A percentile compares a stretch with the other conserved stretches of the same genome.
phyloP scores from a whole-genome alignment of 2,329 filamentous ascomycete genomes.

The Nemania sp. region DNA sequence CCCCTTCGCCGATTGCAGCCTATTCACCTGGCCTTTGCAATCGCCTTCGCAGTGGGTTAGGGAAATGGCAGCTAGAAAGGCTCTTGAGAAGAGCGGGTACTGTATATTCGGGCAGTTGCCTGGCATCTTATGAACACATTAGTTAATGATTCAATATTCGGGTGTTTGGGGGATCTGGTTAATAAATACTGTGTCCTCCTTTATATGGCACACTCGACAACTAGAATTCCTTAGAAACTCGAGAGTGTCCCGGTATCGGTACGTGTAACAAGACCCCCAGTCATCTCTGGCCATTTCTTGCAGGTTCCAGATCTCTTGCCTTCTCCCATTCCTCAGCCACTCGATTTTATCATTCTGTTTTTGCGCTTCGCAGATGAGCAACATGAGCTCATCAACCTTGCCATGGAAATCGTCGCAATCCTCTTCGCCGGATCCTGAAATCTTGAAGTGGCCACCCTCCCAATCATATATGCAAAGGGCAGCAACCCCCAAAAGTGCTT shows the following conservation, averaged over 20 bases:
- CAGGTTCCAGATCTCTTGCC: conserved; percentile 1
- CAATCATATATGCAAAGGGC: background rate
- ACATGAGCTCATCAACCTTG: conserved; percentile 7
- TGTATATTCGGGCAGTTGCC: too few relatives aligned
- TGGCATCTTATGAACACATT: too few relatives aligned
- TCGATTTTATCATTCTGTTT: background rate
- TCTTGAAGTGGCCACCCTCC: background rate
- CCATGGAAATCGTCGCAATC: conserved; percentile 18
- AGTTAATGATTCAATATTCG: too few relatives aligned
- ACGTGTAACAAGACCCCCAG: background rate
- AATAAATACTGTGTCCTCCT: too few relatives aligned
- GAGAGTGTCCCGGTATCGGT: conserved; percentile 6
- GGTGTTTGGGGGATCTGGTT: too few relatives aligned
- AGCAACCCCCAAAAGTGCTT: background rate
- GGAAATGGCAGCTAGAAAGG: too few relatives aligned
- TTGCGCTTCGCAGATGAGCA: conserved; percentile 10
- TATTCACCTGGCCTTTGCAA: too few relatives aligned
- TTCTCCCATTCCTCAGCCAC: conserved; percentile 8
- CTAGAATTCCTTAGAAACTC: background rate
- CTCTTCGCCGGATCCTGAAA: background rate
- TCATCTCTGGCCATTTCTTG: background rate
- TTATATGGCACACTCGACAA: too few relatives aligned
- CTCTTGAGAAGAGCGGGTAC: too few relatives aligned
- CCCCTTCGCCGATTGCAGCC: too few relatives aligned
- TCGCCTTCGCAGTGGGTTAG: too few relatives aligned